Conservation (phyloP, 1,284 basidiomycete genomes). For the Retiboletus flavoniger region DNA sequence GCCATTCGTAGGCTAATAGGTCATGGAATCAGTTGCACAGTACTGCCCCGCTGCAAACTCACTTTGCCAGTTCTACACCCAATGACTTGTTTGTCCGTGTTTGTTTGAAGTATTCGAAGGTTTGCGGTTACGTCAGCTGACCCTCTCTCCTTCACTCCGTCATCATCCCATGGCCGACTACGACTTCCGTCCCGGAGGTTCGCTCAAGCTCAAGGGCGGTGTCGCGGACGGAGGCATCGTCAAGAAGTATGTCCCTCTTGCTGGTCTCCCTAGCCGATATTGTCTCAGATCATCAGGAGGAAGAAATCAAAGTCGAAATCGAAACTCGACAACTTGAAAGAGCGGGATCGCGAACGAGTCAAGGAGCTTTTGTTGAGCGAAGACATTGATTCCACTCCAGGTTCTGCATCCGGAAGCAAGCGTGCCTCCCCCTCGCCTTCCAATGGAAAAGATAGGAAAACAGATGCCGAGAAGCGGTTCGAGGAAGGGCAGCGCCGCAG, state of each 20-base stretch:
- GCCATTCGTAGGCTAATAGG: slow-evolving; percentile 51
- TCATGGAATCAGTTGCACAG: slow-evolving; percentile 11
- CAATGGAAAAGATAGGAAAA: slow-evolving; percentile 59
- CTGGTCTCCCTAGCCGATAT: slow-evolving; percentile 1
- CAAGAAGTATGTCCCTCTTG: slow-evolving; percentile 67
- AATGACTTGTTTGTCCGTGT: slow-evolving; percentile 24
- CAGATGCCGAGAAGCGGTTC: slow-evolving; percentile 87
- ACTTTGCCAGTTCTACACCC: background rate
- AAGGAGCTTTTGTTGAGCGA: slow-evolving; percentile 51
- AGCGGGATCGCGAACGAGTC: slow-evolving; percentile 47
- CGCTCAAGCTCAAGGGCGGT: slow-evolving; percentile 87
- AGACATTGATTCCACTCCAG: slow-evolving; percentile 41
- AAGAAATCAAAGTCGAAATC: slow-evolving; percentile 81
- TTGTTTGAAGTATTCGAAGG: slow-evolving; percentile 15
- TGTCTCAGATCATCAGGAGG: slow-evolving; percentile 52
- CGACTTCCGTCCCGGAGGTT: slow-evolving; percentile 81
- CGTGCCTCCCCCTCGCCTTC: slow-evolving; percentile 55
- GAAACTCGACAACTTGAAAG: slow-evolving; percentile 34
- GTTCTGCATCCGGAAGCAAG: slow-evolving; percentile 55
- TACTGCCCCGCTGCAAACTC: background rate
- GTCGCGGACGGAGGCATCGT: slow-evolving; percentile 70
- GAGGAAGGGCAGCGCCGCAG: slow-evolving; percentile 82
- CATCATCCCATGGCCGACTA: slow-evolving; percentile 70
- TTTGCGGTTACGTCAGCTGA: slow-evolving; percentile 32
- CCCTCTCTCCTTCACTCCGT: slow-evolving; percentile 13